phyloP scores from a whole-genome alignment of 2,329 filamentous ascomycete genomes.

The Emericellopsis cladophorae region DNA sequence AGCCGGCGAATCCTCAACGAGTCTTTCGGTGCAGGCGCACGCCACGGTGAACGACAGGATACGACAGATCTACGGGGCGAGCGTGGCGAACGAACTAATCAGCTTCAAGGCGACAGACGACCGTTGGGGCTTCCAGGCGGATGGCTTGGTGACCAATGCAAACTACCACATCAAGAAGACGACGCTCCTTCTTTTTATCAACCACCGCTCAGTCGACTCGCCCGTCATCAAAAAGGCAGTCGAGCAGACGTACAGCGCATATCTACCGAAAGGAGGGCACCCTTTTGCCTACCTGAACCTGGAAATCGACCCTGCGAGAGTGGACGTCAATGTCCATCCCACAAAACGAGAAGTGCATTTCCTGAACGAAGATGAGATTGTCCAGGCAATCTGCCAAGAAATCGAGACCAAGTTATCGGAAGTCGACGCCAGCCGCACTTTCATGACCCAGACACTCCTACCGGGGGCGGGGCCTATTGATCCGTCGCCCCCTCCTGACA shows the following conservation, averaged over 20 bases:
- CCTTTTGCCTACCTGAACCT: constrained; percentile 89
- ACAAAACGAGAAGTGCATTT: constrained; percentile 97
- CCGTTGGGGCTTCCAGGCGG: constrained; percentile 73
- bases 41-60: constrained; percentile 72
- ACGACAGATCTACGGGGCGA: constrained; percentile 74
- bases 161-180: constrained; percentile 93
- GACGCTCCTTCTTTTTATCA: constrained; percentile 83
- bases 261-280: constrained; percentile 86
- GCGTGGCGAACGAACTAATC: constrained; percentile 79
- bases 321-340: constrained; percentile 96
- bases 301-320: constrained; percentile 80
- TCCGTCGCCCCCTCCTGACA: not conserved
- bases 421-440: constrained; percentile 88
- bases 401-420: constrained; percentile 68
- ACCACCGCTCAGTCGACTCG: constrained; percentile 88
- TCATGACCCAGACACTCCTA: constrained; percentile 84
- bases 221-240: constrained; percentile 76
- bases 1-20: constrained; percentile 73
- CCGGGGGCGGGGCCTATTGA: constrained; percentile 38
- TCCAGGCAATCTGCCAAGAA: constrained; percentile 70
- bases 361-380: constrained; percentile 92
- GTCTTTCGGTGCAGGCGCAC: constrained; percentile 63
- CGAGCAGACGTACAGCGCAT: constrained; percentile 78
- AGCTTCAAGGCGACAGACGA: constrained; percentile 59
- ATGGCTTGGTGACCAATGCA: constrained; percentile 77